phyloP scores from a whole-genome alignment of 208 protist genomes.

The Blechomonas ayalai region DNA sequence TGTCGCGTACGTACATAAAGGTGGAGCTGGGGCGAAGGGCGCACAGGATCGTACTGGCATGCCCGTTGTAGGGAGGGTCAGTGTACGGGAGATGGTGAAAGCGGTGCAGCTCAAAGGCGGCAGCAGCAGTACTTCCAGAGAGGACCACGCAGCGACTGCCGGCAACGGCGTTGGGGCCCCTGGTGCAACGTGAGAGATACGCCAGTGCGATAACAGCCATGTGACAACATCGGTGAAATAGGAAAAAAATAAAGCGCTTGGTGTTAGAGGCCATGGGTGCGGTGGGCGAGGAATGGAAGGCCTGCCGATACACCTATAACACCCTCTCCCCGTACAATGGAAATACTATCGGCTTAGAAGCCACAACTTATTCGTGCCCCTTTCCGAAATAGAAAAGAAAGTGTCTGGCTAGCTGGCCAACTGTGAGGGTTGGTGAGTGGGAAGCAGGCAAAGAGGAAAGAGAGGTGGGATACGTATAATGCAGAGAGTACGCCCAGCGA shows the following conservation, averaged over 20 bases:
- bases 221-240: not conserved
- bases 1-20: slow-evolving; percentile 34
- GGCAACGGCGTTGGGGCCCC: not conserved
- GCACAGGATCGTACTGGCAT: slow-evolving; percentile 57
- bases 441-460: no score
- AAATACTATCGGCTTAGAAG: no score
- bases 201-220: not conserved
- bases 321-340: no score
- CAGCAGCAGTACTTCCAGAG: slow-evolving; percentile 2
- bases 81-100: slow-evolving; percentile 18
- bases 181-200: not conserved
- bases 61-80: slow-evolving; percentile 46
- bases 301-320: no score
- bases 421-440: no score
- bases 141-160: not conserved
- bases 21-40: slow-evolving; percentile 31
- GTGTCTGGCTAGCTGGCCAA: no score
- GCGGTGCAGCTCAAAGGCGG: slow-evolving; percentile 23
- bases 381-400: no score
- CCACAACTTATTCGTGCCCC: no score
- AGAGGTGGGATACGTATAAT: no score
- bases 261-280: not conserved
- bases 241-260: not conserved
- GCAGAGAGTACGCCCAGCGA: no score
- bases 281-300: not conserved